Percentiles rank a stretch among this genome's conserved stretches.
Conservation (phyloP, 805 yeast species). For the Zygoascus flipseniorum region DNA sequence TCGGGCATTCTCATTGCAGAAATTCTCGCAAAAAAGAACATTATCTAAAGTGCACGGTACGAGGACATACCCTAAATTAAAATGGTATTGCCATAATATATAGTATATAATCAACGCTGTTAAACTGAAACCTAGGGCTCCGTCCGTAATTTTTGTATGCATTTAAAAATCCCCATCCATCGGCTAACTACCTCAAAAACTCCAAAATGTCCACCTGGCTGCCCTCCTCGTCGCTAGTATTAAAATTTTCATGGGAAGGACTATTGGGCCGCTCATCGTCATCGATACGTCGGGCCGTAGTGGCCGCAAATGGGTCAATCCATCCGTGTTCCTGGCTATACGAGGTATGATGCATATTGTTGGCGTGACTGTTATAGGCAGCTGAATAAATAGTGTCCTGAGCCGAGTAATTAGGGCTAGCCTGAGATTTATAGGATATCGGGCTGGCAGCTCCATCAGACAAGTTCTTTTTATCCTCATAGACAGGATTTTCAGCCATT, state of each 20-base stretch:
- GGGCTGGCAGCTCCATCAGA: neutral
- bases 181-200: neutral
- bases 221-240: neutral
- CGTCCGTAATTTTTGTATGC: neutral
- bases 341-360: neutral
- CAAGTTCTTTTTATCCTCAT: neutral
- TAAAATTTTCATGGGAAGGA: too few relatives aligned
- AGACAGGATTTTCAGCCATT: neutral
- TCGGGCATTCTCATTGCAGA: slow-evolving; percentile 96
- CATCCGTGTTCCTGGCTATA: neutral
- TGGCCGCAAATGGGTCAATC: slow-evolving; percentile 11
- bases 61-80: neutral
- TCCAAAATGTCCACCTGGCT: slow-evolving; percentile 7
- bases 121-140: neutral
- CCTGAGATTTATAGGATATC: neutral
- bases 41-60: slow-evolving; percentile 36
- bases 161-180: neutral
- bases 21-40: slow-evolving; percentile 64
- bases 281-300: slow-evolving; percentile 10
- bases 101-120: neutral
- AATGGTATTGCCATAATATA: neutral
- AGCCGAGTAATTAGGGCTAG: neutral
- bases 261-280: neutral
- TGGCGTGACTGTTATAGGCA: neutral
- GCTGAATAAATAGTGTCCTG: slow-evolving; percentile 1